Evolutionary conservation across 257 asterid genomes (phyloP).

Genomic region (Scutellaria galericulata): DNA sequence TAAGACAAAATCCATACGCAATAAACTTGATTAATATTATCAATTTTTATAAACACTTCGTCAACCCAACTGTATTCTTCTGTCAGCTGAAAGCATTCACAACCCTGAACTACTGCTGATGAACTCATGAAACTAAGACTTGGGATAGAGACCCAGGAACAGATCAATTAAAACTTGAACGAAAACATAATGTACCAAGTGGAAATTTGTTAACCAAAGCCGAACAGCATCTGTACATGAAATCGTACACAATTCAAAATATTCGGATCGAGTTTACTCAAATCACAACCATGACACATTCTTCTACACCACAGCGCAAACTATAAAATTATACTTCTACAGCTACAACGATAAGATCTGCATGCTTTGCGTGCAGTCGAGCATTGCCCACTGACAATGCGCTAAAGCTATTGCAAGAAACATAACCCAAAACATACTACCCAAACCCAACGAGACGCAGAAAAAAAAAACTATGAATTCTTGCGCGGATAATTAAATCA

Average conservation of each 20-base stretch:
- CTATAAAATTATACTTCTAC: background rate
- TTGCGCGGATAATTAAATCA: background rate
- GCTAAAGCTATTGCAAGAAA: constrained; percentile 22
- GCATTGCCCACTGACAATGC: constrained; percentile 1
- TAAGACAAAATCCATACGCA: constrained; percentile 4
- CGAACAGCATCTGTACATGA: background rate
- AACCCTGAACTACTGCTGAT: background rate
- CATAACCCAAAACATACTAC: background rate
- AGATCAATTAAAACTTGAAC: constrained; percentile 3
- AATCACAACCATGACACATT: constrained; percentile 17
- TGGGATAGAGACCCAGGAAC: background rate
- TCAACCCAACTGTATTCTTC: constrained; percentile 15
- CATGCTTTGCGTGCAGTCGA: constrained; percentile 1
- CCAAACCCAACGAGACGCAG: background rate
- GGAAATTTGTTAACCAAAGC: background rate
- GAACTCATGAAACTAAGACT: constrained; percentile 3
- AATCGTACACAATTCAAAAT: background rate
- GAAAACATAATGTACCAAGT: background rate
- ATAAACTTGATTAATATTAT: no score
- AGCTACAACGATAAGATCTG: background rate
- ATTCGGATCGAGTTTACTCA: background rate
- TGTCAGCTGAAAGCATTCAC: background rate
- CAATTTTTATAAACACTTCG: no score
- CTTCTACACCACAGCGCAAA: background rate
- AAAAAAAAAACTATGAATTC: background rate